Evolutionary conservation across 2,329 filamentous ascomycete genomes (phyloP), one percentile per base, ranked within the genome.

Genomic region (Laburnicola sp.): DNA sequence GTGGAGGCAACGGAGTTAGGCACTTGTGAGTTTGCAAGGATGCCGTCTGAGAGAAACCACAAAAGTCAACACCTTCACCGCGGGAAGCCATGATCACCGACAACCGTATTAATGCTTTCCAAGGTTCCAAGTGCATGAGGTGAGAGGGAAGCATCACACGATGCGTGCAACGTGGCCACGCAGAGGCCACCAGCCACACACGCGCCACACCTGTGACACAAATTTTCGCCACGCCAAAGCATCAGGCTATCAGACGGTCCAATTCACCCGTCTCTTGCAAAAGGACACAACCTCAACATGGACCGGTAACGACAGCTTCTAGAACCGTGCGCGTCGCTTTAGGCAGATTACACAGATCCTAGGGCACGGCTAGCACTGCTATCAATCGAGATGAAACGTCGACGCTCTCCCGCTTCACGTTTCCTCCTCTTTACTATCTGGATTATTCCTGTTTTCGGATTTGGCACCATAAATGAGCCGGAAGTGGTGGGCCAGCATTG

Each of bases 381-480:
- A 36, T 22, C 32, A 37, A 45, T 45, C 43, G 43, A 45, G 36
- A 45, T 25, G 42, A 45, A 45, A 31, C 23, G 43, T 11, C 34
- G 43, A 37, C 34, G 34, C 25, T 4, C 3, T 26, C 30, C 30
- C 38, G 30, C 38, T 31, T 35, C 30, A 16, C 21, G 7, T 44
- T 16, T 28, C n/a, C 34, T 38, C 32, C 34, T 45, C n/a, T 11
- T 35, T 25, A 38, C 26, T 5, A 6, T 37, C 6, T 37, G 34
- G 25, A 38, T 27, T 23, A 25, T 7, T 11, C 34, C 36, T n/a
- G 31, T 42, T 11, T 21, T 23, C 28, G 40, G 44, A 32, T 65
- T 65, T 30, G 62, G 62, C 6, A 65, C 62, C 2, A 59, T 65
- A 46, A 63, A 65, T 30, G 59, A 62, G 26, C 62, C 62, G 10